Conservation (phyloP, 1,139 yeast genomes). For the Candida pseudoviswanathii region DNA sequence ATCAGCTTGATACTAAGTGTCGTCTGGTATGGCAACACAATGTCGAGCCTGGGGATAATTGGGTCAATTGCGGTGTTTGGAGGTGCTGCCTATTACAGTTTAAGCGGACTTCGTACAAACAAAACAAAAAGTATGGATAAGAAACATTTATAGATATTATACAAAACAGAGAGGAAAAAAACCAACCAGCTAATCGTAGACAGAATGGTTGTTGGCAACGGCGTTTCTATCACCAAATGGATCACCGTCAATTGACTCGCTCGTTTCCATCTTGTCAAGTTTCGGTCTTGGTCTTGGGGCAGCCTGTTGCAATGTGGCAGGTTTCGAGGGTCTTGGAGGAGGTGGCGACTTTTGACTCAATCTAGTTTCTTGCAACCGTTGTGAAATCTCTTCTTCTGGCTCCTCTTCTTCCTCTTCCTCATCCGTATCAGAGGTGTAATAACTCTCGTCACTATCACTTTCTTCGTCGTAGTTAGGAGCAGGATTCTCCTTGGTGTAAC, state of each 20-base stretch:
- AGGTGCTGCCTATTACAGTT: constrained; percentile 54
- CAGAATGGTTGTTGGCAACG: constrained; percentile 26
- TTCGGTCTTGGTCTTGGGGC: constrained; percentile 13
- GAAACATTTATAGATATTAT: constrained; percentile 4
- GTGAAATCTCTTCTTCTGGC: constrained; percentile 22
- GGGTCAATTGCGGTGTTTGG: constrained; percentile 55
- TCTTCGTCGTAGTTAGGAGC: constrained; percentile 38
- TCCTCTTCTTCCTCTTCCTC: constrained; percentile 29
- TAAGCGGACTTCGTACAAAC: constrained; percentile 9
- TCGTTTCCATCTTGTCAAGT: constrained; percentile 27
- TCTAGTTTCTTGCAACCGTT: constrained; percentile 20
- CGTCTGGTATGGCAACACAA: constrained; percentile 46
- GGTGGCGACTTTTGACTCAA: constrained; percentile 26
- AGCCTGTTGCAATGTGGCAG: constrained; percentile 19
- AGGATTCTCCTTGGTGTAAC: constrained; percentile 38
- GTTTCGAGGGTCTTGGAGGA: constrained; percentile 38
- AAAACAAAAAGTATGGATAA: constrained; percentile 1
- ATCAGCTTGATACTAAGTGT: constrained; percentile 58
- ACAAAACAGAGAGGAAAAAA: background rate
- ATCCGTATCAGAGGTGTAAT: constrained; percentile 51
- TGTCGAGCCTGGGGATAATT: constrained; percentile 37
- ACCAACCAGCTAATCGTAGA: constrained; percentile 18
- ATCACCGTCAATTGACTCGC: constrained; percentile 44
- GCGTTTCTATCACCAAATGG: constrained; percentile 74
- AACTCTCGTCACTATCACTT: constrained; percentile 30